Conservation (phyloP, 1,284 basidiomycete genomes). For the Cutaneotrichosporon spelunceum region DNA sequence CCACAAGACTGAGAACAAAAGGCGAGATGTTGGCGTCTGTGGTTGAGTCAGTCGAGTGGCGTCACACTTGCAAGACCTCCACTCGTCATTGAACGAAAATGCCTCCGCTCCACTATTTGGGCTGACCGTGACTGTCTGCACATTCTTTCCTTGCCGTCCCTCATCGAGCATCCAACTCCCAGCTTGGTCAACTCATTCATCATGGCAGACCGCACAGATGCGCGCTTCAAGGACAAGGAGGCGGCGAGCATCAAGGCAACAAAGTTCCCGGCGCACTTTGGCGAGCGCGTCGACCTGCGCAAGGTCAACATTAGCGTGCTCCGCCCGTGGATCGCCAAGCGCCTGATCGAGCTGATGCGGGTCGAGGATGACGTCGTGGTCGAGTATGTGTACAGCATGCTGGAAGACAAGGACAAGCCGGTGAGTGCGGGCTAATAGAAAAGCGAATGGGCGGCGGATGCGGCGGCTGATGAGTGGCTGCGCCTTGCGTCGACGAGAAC, state of each 20-base stretch:
- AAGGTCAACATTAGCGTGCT: slow-evolving; percentile 77
- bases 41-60: neutral
- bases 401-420: slow-evolving; percentile 80
- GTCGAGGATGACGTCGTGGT: slow-evolving; percentile 96
- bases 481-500: no score
- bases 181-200: neutral
- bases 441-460: neutral
- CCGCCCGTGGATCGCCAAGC: slow-evolving; percentile 89
- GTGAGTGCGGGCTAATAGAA: slow-evolving; percentile 54
- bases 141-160: neutral
- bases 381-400: slow-evolving; percentile 87
- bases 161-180: neutral
- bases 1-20: neutral
- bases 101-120: slow-evolving; percentile 2
- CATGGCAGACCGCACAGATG: slow-evolving; percentile 33
- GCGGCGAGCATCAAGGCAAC: slow-evolving; percentile 77
- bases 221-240: slow-evolving; percentile 93
- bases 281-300: slow-evolving; percentile 89
- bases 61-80: no score
- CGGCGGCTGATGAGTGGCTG: no score
- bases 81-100: neutral
- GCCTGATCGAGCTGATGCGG: slow-evolving; percentile 81
- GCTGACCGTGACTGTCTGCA: neutral
- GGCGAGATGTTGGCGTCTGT: neutral
- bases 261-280: slow-evolving; percentile 86